These are phyloP conservation scores for Fusarium temperatum DNA, from an alignment of 2,329 filamentous ascomycete genomes.

Conservation along the genomic window DNA sequence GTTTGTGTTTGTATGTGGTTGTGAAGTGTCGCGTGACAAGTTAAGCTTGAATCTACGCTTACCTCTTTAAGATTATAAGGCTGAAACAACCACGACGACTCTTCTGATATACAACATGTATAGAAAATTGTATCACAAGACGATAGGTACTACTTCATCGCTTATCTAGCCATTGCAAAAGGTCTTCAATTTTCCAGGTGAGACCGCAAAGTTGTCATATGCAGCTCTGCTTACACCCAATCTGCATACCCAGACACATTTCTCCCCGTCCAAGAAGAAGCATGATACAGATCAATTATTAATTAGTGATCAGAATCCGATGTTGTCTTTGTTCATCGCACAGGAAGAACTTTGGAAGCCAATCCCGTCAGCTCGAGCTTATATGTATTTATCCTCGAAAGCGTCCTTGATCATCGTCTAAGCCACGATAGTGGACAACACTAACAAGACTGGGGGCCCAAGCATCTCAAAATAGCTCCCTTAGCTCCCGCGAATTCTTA, in stretches of 20 bases:
- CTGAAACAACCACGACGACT: background rate
- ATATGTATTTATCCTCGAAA: background rate
- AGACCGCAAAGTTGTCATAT: background rate
- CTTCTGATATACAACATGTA: fast-evolving
- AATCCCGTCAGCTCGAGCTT: background rate
- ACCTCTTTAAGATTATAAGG: background rate
- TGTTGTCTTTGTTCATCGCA: fast-evolving
- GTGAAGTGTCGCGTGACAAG: background rate
- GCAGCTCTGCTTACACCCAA: background rate
- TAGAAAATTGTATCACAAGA: fast-evolving
- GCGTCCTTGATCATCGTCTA: background rate
- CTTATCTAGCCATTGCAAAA: too few species aligned
- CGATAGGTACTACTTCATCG: fast-evolving
- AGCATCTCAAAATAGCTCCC: background rate
- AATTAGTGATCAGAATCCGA: background rate
- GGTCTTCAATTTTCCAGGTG: background rate
- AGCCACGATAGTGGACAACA: slow-evolving; percentile 4
- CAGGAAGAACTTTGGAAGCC: background rate
- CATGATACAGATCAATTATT: background rate
- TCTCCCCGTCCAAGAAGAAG: background rate
- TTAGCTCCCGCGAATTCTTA: background rate
- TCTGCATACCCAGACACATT: too few species aligned
- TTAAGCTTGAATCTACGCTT: slow-evolving; percentile 4
- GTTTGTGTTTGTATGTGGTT: background rate
- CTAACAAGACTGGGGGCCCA: background rate